phyloP scores from a whole-genome alignment of 1,284 basidiomycete genomes.

The Megacollybia platyphylla region DNA sequence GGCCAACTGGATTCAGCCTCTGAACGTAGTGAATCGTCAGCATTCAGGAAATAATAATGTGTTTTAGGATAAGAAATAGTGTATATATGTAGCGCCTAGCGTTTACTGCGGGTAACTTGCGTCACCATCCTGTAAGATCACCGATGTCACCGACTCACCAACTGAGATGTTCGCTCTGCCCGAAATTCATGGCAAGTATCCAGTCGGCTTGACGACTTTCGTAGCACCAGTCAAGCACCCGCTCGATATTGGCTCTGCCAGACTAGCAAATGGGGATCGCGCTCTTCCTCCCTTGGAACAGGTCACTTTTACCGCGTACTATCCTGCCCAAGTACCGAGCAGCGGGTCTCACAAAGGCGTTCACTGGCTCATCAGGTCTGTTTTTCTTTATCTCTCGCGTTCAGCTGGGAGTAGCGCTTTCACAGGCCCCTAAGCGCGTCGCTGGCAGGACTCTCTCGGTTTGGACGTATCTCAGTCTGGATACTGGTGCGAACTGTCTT shows the following conservation, averaged over 20 bases:
- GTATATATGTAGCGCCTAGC: no score
- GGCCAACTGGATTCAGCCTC: no score
- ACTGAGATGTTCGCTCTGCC: constrained; percentile 29
- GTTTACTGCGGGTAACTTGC: neutral
- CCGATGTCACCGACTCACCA: neutral
- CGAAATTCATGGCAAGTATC: constrained; percentile 26
- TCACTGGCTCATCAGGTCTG: constrained; percentile 38
- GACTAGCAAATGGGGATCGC: constrained; percentile 18
- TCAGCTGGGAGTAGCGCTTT: neutral
- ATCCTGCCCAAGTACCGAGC: constrained; percentile 30
- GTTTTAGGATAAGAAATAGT: neutral
- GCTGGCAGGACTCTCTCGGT: constrained; percentile 6
- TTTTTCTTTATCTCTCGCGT: neutral
- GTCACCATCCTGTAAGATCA: neutral
- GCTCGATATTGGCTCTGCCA: constrained; percentile 26
- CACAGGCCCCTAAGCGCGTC: constrained; percentile 6
- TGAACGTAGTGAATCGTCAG: neutral
- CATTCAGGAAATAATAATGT: neutral
- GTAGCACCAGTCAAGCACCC: constrained; percentile 24
- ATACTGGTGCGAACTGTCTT: neutral
- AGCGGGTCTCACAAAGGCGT: constrained; percentile 22
- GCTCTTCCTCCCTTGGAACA: constrained; percentile 36
- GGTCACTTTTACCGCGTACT: constrained; percentile 46
- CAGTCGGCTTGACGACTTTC: constrained; percentile 45
- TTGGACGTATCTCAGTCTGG: constrained; percentile 1